Evolutionary conservation across 1,284 basidiomycete species (phyloP).

Genomic region (Psilocybe mexicana): DNA sequence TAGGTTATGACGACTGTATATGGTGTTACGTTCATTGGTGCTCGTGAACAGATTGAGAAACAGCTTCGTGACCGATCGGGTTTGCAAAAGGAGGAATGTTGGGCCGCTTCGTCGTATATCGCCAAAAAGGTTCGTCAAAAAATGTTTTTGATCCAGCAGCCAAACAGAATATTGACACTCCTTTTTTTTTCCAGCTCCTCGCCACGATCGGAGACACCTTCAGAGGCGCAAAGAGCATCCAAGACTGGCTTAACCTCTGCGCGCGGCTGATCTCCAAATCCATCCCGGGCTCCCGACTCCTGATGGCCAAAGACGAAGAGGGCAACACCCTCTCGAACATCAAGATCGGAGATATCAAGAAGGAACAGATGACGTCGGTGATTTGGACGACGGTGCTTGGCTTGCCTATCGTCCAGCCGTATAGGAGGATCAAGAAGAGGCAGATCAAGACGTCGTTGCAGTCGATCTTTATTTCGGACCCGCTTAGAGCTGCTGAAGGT

Average conservation of each 20-base stretch:
- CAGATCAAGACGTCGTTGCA: constrained; percentile 88
- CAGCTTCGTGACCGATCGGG: constrained; percentile 83
- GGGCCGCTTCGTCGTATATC: constrained; percentile 80
- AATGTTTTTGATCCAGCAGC: too few species aligned
- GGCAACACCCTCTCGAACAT: constrained; percentile 17
- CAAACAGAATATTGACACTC: not conserved
- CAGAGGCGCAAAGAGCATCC: constrained; percentile 88
- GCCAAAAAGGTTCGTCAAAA: constrained; percentile 61
- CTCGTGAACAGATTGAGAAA: constrained; percentile 91
- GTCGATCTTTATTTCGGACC: constrained; percentile 93
- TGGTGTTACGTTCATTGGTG: constrained; percentile 95
- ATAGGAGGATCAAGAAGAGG: constrained; percentile 82
- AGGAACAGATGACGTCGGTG: constrained; percentile 95
- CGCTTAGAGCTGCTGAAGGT: constrained; percentile 75
- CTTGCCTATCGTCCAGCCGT: constrained; percentile 95
- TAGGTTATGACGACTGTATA: constrained; percentile 99
- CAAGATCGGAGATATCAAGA: constrained; percentile 43
- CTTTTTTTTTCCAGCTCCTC: constrained; percentile 52
- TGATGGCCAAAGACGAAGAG: constrained; percentile 40
- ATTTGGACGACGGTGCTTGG: constrained; percentile 97
- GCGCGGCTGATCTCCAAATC: constrained; percentile 89
- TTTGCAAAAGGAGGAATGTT: constrained; percentile 74
- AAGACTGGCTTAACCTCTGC: constrained; percentile 85
- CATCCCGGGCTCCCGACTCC: constrained; percentile 77
- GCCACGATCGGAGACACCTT: constrained; percentile 91